A percentile compares a stretch with the other conserved stretches of the same genome.
Conservation (phyloP, 306 rosid genomes). For the Trichosanthes truncata region DNA sequence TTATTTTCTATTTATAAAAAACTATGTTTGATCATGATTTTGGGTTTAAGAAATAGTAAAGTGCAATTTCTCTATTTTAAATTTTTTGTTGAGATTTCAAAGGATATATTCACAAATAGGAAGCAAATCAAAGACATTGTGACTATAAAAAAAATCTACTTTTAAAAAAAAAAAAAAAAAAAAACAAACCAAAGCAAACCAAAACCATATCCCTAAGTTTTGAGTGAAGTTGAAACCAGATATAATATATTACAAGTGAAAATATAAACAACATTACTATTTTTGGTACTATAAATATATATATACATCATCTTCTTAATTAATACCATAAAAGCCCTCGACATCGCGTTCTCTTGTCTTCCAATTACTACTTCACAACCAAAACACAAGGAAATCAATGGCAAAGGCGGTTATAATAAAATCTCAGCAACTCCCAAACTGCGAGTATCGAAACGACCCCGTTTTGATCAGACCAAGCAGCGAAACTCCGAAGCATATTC, state of each 20-base stretch:
- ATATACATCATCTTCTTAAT: too few species aligned
- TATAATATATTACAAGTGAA: too few species aligned
- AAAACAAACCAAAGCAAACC: too few species aligned
- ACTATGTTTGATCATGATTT: too few species aligned
- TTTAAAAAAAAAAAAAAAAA: too few species aligned
- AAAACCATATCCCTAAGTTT: background rate
- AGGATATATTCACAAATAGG: background rate
- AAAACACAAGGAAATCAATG: background rate
- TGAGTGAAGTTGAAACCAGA: background rate
- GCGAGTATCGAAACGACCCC: constrained; percentile 39
- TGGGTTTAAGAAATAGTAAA: too few species aligned
- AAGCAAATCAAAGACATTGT: background rate
- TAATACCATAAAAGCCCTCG: background rate
- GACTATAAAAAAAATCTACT: too few species aligned
- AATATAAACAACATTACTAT: too few species aligned
- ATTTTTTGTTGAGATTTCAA: background rate
- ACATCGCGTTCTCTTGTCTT: background rate
- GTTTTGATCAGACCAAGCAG: constrained; percentile 31
- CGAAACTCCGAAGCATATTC: constrained; percentile 63
- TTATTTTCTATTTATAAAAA: too few species aligned
- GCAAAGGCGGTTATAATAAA: constrained; percentile 19
- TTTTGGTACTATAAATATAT: too few species aligned
- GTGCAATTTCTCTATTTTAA: too few species aligned
- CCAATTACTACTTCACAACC: background rate
- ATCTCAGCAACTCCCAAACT: constrained; percentile 57